Percentiles rank a stretch among this genome's conserved stretches.
phyloP scores from a whole-genome alignment of 2,329 filamentous ascomycete genomes.

The Alternaria alternata region DNA sequence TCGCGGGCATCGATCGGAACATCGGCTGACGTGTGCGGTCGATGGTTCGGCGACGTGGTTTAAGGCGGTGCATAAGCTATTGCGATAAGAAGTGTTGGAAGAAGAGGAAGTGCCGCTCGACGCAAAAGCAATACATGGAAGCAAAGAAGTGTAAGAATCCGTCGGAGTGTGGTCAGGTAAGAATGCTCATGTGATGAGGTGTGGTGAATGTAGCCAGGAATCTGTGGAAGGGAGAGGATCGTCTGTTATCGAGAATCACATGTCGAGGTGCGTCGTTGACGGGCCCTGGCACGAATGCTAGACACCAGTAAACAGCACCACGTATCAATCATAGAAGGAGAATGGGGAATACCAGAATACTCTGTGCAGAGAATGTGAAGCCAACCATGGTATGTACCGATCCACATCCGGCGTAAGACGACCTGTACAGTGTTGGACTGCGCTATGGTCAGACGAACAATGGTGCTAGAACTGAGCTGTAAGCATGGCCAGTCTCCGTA shows the following conservation, averaged over 20 bases:
- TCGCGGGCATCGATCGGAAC: slow-evolving; percentile 9
- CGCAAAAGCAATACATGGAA: not conserved
- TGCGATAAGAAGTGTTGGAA: not conserved
- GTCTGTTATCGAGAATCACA: slow-evolving; percentile 5
- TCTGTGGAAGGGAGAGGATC: not conserved
- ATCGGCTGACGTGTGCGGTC: not conserved
- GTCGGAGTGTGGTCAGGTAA: not conserved
- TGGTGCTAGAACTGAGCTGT: slow-evolving; percentile 17
- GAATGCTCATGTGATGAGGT: not conserved
- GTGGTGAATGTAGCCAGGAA: slow-evolving; percentile 1
- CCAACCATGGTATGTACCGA: slow-evolving; percentile 28
- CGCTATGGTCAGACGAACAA: slow-evolving; percentile 11
- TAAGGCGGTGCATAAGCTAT: not conserved
- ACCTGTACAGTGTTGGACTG: slow-evolving; percentile 14
- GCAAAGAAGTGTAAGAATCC: slow-evolving; percentile 3
- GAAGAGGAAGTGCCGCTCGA: not conserved
- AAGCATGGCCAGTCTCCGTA: slow-evolving; percentile 12
- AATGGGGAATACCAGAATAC: slow-evolving; percentile 36
- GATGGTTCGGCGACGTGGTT: not conserved
- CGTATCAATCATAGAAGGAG: slow-evolving; percentile 27
- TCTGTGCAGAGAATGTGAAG: slow-evolving; percentile 28
- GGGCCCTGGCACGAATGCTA: slow-evolving; percentile 23
- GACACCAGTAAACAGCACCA: slow-evolving; percentile 40
- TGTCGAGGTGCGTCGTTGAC: slow-evolving; percentile 5
- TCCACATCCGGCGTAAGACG: slow-evolving; percentile 26